Percentiles rank a stretch among this genome's conserved stretches.
Conservation (phyloP, 495 filamentous ascomycete species). For the Aspergillus heteromorphus region DNA sequence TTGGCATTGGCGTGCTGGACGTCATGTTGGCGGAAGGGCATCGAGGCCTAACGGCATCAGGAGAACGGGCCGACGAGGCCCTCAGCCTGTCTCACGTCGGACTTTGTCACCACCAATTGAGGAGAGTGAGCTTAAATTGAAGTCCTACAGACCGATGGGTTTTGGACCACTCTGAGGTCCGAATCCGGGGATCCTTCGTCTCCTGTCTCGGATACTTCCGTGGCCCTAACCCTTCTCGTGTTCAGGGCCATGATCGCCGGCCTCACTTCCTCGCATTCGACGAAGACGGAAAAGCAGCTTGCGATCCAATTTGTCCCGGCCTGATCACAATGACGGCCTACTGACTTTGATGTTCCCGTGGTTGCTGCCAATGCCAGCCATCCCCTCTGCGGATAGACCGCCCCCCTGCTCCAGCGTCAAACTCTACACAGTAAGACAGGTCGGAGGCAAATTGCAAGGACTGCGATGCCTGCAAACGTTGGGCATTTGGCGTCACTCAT, state of each 20-base stretch:
- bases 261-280: neutral
- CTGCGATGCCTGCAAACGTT: slow-evolving; percentile 8
- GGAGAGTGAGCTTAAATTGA: neutral
- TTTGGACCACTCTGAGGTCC: neutral
- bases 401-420: neutral
- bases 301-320: neutral
- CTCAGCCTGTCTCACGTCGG: neutral
- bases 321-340: neutral
- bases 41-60: too few species aligned
- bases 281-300: too few species aligned
- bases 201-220: neutral
- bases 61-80: neutral
- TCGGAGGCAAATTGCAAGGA: neutral
- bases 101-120: neutral
- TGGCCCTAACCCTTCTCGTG: neutral
- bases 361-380: neutral
- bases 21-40: neutral
- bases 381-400: neutral
- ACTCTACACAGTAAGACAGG: neutral
- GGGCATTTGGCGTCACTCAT: neutral
- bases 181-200: neutral
- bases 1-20: neutral
- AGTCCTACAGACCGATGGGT: neutral
- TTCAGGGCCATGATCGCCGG: neutral
- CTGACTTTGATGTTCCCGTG: neutral